Evolutionary conservation across 192 early-diverging fungal species (phyloP).

Genomic region (Backusella tuberculispora): DNA sequence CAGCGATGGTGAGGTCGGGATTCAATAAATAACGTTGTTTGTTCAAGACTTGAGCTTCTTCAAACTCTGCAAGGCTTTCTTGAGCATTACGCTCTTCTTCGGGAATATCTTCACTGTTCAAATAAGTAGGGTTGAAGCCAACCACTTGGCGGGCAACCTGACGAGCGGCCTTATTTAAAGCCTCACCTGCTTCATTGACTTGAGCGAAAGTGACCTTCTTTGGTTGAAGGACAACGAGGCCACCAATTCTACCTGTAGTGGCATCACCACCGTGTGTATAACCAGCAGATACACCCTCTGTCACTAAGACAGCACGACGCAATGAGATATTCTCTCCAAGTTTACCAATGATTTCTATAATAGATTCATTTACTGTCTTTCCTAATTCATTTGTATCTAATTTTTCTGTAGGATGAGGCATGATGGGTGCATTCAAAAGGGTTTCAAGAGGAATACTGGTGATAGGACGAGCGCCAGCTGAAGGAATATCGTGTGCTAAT

Average conservation of each 20-base stretch:
- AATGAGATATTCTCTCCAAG: conserved; percentile 90
- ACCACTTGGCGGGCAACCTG: conserved; percentile 89
- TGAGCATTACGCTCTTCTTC: conserved; percentile 43
- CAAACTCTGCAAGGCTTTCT: conserved; percentile 46
- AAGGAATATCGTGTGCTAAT: conserved; percentile 41
- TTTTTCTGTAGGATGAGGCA: conserved; percentile 48
- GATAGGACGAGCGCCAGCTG: conserved; percentile 31
- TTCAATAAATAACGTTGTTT: conserved; percentile 79
- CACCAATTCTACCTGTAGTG: conserved; percentile 78
- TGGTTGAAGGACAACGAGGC: conserved; percentile 68
- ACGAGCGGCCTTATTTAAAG: conserved; percentile 61
- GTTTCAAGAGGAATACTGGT: conserved; percentile 43
- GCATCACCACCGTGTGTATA: conserved; percentile 79
- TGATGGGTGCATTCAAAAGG: conserved; percentile 52
- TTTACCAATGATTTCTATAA: conserved; percentile 81
- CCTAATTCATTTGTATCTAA: conserved; percentile 20
- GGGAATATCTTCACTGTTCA: conserved; percentile 52
- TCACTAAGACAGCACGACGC: conserved; percentile 64
- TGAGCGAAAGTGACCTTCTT: conserved; percentile 27
- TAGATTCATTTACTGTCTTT: conserved; percentile 61
- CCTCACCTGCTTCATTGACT: conserved; percentile 23
- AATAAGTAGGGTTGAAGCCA: conserved; percentile 71
- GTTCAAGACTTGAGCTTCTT: conserved; percentile 64
- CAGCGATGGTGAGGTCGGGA: conserved; percentile 66
- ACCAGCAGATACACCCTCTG: conserved; percentile 45